Base-by-base conservation (phyloP, 257 asterid genomes). In the Oldenlandia corymbosa region DNA sequence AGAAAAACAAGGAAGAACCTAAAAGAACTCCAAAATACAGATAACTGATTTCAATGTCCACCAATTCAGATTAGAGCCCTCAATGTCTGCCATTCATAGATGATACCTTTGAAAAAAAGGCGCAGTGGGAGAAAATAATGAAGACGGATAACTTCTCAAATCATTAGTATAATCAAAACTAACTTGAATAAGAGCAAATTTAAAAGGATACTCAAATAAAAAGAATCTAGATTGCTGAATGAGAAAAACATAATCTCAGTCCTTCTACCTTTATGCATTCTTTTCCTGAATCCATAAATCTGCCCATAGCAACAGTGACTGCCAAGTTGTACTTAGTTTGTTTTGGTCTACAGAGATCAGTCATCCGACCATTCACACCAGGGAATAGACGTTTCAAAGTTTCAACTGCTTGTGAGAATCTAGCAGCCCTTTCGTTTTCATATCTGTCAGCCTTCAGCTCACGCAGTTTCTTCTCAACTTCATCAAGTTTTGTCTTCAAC, bases 271-370 rank as follows among this genome's bases (percentile, higher is more conserved):
- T 90, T 78, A 93, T 93, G 69, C 99, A 93, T 71, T 93, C 97
- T 74, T 93, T 93, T 70, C 97, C 99, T 1, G 95, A 97, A 75
- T 93, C 99, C 99, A 93, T 93, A 79, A 87, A 90, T 83, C 85
- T 87, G 58, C 99, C 99, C 99, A 93, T 93, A 58, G 99, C 99
- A 80, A 93, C 96, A 74, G 99, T 93, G 76, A 93, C 97, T 64
- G 96, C 99, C 77, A 93, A 95, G 72, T 87, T 88, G 73, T 90
- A 93, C 75, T 90, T 93, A 73, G 81, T 85, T 68, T 93, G 96
- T 70, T 88, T 90, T 68, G 99, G 96, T 80, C 95, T 75, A 73
- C 97, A 93, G 71, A 93, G 97, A 63, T 93, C 99, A 61, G 95
- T 87, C 97, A 93, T 90, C 68, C 97, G 96, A 73, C 99, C 99